These are phyloP conservation scores for Mitragyna speciosa DNA, from an alignment of 257 asterid species.

Conservation along the genomic window DNA sequence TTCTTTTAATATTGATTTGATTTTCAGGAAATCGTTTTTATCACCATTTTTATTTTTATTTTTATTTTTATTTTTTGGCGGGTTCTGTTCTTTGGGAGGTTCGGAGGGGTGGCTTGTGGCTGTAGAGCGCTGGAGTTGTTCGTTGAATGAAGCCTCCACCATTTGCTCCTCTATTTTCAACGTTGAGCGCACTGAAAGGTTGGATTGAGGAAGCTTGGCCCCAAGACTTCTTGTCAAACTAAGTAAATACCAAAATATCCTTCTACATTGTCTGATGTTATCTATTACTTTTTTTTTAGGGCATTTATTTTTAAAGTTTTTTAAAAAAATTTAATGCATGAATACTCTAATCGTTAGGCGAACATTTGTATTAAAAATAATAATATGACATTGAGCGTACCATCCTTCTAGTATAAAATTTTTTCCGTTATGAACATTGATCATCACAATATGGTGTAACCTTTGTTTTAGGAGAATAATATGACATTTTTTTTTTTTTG, in stretches of 20 bases:
- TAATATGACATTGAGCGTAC: too few relatives aligned
- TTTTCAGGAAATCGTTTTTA: not conserved
- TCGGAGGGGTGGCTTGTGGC: not conserved
- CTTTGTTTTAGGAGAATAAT: too few relatives aligned
- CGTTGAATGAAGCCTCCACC: not conserved
- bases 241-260: not conserved
- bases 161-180: not conserved
- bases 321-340: too few relatives aligned
- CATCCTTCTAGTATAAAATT: too few relatives aligned
- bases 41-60: not conserved
- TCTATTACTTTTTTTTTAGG: not conserved
- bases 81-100: not conserved
- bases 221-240: not conserved
- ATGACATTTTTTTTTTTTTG: too few relatives aligned
- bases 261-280: not conserved
- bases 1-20: not conserved
- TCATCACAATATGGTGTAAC: too few relatives aligned
- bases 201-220: not conserved
- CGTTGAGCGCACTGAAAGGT: conserved; percentile 8
- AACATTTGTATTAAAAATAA: too few relatives aligned
- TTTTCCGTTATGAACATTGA: too few relatives aligned
- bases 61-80: not conserved
- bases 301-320: too few relatives aligned
- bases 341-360: too few relatives aligned
- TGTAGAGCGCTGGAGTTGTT: not conserved